Conservation (phyloP, 1,284 basidiomycete genomes). For the Ceratobasidium sp. region DNA sequence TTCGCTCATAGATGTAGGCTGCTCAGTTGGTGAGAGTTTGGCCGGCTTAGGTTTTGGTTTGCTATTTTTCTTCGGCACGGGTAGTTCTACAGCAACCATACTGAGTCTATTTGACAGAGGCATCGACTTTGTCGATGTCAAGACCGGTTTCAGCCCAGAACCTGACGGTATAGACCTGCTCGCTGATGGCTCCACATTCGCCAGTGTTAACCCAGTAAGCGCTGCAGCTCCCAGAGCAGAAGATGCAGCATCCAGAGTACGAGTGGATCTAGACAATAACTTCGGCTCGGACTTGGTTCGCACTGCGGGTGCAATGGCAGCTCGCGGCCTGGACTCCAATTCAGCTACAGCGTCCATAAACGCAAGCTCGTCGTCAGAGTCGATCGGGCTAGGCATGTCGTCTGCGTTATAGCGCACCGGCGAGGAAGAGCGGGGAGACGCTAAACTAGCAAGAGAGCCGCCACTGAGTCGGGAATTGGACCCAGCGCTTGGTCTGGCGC, state of each 20-base stretch:
- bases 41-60: neutral
- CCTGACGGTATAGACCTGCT: neutral
- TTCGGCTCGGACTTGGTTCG: slow-evolving; percentile 14
- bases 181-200: neutral
- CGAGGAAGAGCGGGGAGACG: slow-evolving; percentile 8
- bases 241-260: neutral
- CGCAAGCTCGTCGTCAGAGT: slow-evolving; percentile 33
- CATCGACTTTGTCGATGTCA: slow-evolving; percentile 8
- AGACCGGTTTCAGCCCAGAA: neutral
- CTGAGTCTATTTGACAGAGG: slow-evolving; percentile 13
- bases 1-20: neutral
- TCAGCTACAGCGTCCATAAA: slow-evolving; percentile 29
- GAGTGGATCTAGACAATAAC: too few relatives aligned
- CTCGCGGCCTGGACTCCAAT: slow-evolving; percentile 13
- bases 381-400: slow-evolving; percentile 29
- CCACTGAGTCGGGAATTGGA: slow-evolving; percentile 3
- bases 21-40: neutral
- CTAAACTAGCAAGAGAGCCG: neutral
- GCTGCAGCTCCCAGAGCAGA: neutral
- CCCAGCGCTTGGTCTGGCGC: slow-evolving; percentile 10
- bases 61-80: neutral
- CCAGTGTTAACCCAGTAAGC: neutral
- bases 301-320: neutral
- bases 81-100: slow-evolving; percentile 18
- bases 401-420: neutral